phyloP scores from a whole-genome alignment of 2,329 filamentous ascomycete genomes.

The Golovinomyces cichoracearum region DNA sequence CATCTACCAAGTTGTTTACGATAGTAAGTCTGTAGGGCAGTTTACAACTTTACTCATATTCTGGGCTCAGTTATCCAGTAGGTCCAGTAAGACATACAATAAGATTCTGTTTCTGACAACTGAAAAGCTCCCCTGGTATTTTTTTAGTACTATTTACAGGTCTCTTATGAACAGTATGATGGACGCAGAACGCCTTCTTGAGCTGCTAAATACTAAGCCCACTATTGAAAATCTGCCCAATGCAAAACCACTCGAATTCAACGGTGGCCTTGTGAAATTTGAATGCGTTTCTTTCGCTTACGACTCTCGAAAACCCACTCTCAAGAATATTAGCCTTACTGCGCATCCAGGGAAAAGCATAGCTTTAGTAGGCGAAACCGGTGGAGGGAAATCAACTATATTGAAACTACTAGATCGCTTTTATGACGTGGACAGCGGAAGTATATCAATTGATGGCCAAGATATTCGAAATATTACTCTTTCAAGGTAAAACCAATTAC shows the following conservation, averaged over 20 bases:
- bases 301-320: conserved; percentile 57
- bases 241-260: conserved; percentile 36
- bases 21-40: conserved; percentile 37
- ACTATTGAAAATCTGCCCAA: conserved; percentile 58
- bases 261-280: conserved; percentile 63
- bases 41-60: conserved; percentile 54
- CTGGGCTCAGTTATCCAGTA: conserved; percentile 37
- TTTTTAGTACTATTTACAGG: conserved; percentile 84
- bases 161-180: conserved; percentile 95
- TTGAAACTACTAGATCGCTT: conserved; percentile 92
- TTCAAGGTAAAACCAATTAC: neutral
- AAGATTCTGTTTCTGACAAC: neutral
- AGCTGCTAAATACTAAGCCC: conserved; percentile 87
- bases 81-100: neutral
- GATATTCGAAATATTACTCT: conserved; percentile 56
- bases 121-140: conserved; percentile 51
- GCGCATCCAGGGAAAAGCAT: conserved; percentile 80
- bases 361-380: conserved; percentile 85
- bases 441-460: conserved; percentile 59
- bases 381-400: conserved; percentile 87
- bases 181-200: conserved; percentile 78
- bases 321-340: conserved; percentile 62
- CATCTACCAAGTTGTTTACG: conserved; percentile 49
- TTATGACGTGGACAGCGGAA: conserved; percentile 62
- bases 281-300: conserved; percentile 79